A percentile compares a stretch with the other conserved stretches of the same genome.
phyloP scores from a whole-genome alignment of 495 filamentous ascomycete species.

The Staphylotrichum tortipilum region DNA sequence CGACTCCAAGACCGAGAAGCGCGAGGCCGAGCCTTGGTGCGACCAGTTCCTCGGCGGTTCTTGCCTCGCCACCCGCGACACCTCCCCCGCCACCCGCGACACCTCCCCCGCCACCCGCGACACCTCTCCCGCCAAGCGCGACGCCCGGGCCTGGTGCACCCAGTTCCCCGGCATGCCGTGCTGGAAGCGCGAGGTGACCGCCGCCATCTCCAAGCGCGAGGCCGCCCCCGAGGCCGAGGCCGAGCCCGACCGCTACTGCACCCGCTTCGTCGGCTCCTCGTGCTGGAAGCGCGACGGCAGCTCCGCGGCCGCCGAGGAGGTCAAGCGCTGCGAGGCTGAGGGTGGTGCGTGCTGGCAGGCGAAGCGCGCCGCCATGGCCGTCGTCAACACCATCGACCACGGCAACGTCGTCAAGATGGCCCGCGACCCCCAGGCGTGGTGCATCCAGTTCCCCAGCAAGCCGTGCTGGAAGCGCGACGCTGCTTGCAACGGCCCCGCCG shows the following conservation, averaged over 20 bases:
- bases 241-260: slow-evolving; percentile 2
- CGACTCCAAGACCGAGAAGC: slow-evolving; percentile 15
- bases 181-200: slow-evolving; percentile 12
- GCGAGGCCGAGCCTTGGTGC: slow-evolving; percentile 22
- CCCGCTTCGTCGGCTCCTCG: slow-evolving; percentile 3
- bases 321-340: slow-evolving; percentile 19
- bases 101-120: too few relatives aligned
- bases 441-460: slow-evolving; percentile 1
- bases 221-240: not conserved
- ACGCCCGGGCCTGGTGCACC: not conserved
- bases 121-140: too few relatives aligned
- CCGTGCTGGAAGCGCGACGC: slow-evolving; percentile 19
- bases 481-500: slow-evolving; percentile 21
- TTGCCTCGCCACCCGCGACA: too few relatives aligned
- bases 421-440: slow-evolving; percentile 11
- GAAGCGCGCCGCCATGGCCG: slow-evolving; percentile 28
- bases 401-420: slow-evolving; percentile 12
- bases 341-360: slow-evolving; percentile 30
- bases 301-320: slow-evolving; percentile 5
- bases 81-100: too few relatives aligned
- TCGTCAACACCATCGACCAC: slow-evolving; percentile 22
- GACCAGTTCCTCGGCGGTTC: too few relatives aligned
- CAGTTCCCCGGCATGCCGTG: slow-evolving; percentile 2
- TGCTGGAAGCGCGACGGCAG: slow-evolving; percentile 10
- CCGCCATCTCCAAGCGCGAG: too few relatives aligned